Conservation (phyloP, 441 rosid species). For the Codiaeum variegatum region DNA sequence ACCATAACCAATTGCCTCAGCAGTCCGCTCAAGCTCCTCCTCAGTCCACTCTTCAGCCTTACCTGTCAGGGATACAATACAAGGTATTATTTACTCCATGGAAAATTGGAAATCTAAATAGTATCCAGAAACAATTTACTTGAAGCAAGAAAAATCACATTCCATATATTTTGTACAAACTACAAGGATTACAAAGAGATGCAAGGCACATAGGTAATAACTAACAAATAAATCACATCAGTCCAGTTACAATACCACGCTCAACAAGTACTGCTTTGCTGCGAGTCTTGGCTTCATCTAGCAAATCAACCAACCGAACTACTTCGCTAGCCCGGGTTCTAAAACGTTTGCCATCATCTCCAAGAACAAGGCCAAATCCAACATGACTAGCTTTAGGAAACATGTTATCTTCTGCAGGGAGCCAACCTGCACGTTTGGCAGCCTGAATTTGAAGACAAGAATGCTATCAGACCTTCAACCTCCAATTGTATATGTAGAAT, state of each 20-base stretch:
- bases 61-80: constrained; percentile 36
- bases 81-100: not conserved
- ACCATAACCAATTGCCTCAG: constrained; percentile 94
- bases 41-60: constrained; percentile 83
- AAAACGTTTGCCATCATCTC: constrained; percentile 93
- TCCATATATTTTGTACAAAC: not conserved
- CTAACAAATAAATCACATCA: constrained; percentile 13
- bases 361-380: constrained; percentile 89
- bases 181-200: not conserved
- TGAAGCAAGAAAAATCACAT: not conserved
- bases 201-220: not conserved
- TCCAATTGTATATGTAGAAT: constrained; percentile 1
- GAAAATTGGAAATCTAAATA: not conserved
- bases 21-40: constrained; percentile 82
- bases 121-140: not conserved
- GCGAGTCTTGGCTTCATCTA: constrained; percentile 84
- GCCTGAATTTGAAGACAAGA: constrained; percentile 48
- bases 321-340: constrained; percentile 82
- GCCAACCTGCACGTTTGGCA: constrained; percentile 82
- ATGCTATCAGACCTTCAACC: constrained; percentile 12
- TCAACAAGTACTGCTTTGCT: constrained; percentile 68
- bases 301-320: constrained; percentile 87
- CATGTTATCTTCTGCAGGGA: constrained; percentile 46
- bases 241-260: constrained; percentile 55
- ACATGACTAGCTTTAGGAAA: constrained; percentile 81